These are phyloP conservation scores for Endotrypanum monterogeii DNA, from an alignment of 208 protist species.

Conservation along the genomic window DNA sequence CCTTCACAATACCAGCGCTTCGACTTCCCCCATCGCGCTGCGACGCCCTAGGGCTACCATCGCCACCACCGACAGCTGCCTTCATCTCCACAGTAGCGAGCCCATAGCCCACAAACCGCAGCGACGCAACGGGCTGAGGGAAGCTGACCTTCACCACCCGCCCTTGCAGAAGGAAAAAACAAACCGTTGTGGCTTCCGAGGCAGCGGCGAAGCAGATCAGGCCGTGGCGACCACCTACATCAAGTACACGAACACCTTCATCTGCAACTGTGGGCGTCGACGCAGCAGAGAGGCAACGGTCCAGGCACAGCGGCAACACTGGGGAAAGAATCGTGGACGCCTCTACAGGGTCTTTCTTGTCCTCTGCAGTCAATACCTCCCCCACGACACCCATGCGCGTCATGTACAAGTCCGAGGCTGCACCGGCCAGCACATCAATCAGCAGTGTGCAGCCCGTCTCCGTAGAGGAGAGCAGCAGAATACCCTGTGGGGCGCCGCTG, in stretches of 20 bases:
- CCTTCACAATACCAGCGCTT: constrained; percentile 25
- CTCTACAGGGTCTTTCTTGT: neutral
- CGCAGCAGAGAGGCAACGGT: constrained; percentile 15
- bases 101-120: constrained; percentile 27
- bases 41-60: neutral
- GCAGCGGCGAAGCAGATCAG: constrained; percentile 20
- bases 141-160: constrained; percentile 38
- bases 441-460: constrained; percentile 15
- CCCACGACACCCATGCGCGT: constrained; percentile 8
- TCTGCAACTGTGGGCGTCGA: neutral
- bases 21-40: neutral
- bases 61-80: neutral
- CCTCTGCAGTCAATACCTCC: neutral
- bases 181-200: neutral
- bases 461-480: constrained; percentile 20
- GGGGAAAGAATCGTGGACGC: neutral
- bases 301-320: constrained; percentile 25
- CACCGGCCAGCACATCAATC: constrained; percentile 29
- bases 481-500: constrained; percentile 8
- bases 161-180: constrained; percentile 22
- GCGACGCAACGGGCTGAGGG: constrained; percentile 22
- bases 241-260: constrained; percentile 12
- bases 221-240: constrained; percentile 16
- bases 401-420: constrained; percentile 30
- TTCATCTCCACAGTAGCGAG: constrained; percentile 17